These are phyloP conservation scores for Meyerozyma sp. DNA, from an alignment of 1,139 yeast species.

Conservation along the genomic window DNA sequence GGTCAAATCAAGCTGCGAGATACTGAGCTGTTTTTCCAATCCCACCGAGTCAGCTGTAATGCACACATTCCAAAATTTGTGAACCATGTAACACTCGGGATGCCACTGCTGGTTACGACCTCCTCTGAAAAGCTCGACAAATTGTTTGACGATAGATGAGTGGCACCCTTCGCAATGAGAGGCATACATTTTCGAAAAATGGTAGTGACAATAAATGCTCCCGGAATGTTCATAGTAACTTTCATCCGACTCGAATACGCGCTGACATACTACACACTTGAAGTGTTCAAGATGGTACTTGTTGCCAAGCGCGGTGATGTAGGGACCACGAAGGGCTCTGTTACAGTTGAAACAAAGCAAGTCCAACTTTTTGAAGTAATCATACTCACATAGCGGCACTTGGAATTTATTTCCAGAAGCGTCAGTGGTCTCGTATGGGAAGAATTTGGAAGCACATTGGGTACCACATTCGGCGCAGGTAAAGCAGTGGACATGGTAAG, in stretches of 20 bases:
- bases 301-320: constrained; percentile 87
- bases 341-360: constrained; percentile 82
- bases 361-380: constrained; percentile 80
- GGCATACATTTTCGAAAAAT: constrained; percentile 80
- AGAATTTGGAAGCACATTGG: constrained; percentile 69
- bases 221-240: constrained; percentile 87
- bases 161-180: constrained; percentile 92
- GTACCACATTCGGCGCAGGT: constrained; percentile 76
- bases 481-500: constrained; percentile 86
- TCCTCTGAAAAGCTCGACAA: constrained; percentile 86
- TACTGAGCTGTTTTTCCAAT: constrained; percentile 28
- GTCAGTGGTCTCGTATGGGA: constrained; percentile 47
- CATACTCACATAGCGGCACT: constrained; percentile 87
- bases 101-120: constrained; percentile 98
- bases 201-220: constrained; percentile 83
- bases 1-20: constrained; percentile 8
- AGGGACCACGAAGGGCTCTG: constrained; percentile 84
- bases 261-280: constrained; percentile 82
- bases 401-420: constrained; percentile 31
- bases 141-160: constrained; percentile 87
- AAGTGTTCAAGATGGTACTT: constrained; percentile 95
- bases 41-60: constrained; percentile 65
- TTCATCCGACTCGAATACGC: constrained; percentile 87
- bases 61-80: constrained; percentile 92
- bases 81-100: constrained; percentile 97